Base-by-base conservation (phyloP, 1,284 basidiomycete species). In the Tetrapyrgos nigripes region DNA sequence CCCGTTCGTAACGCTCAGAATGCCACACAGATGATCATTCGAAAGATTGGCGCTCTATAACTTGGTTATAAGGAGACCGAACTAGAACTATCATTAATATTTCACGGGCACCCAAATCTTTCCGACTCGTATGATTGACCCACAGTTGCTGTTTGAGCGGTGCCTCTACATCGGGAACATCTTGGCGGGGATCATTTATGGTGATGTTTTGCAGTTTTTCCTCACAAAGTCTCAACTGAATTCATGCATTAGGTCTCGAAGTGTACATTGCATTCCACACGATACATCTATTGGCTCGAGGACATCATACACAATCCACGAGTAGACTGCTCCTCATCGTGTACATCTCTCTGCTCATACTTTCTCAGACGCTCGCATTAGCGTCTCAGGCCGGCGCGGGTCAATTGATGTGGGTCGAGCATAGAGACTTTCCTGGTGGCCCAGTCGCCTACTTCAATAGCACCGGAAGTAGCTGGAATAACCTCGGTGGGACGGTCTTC, bases 71-170 rank as follows among this genome's bases (percentile, higher is more conserved):
- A n/a, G n/a, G n/a, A n/a, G n/a, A n/a, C n/a, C n/a, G n/a, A n/a
- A n/a, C n/a, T n/a, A n/a, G n/a, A n/a, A n/a, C n/a, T n/a, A n/a
- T n/a, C n/a, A n/a, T n/a, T n/a, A n/a, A n/a, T n/a, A n/a, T n/a
- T n/a, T n/a, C n/a, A n/a, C n/a, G n/a, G n/a, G n/a, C n/a, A n/a
- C n/a, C n/a, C n/a, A n/a, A n/a, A n/a, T n/a, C n/a, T n/a, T n/a
- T n/a, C n/a, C n/a, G n/a, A n/a, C n/a, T n/a, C n/a, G n/a, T n/a
- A n/a, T n/a, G n/a, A n/a, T n/a, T n/a, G n/a, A n/a, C n/a, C n/a
- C n/a, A n/a, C n/a, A n/a, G n/a, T n/a, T n/a, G n/a, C n/a, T 52
- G 9, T 46, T 56, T 14, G 55, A 56, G 26, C 46, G 55, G 10
- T 56, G 24, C n/a, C 17, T 50, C 33, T 56, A 56, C 35, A 29